A percentile compares a stretch with the other conserved stretches of the same genome.
phyloP scores from a whole-genome alignment of 2,329 filamentous ascomycete species.

The Aspergillus glaucus region DNA sequence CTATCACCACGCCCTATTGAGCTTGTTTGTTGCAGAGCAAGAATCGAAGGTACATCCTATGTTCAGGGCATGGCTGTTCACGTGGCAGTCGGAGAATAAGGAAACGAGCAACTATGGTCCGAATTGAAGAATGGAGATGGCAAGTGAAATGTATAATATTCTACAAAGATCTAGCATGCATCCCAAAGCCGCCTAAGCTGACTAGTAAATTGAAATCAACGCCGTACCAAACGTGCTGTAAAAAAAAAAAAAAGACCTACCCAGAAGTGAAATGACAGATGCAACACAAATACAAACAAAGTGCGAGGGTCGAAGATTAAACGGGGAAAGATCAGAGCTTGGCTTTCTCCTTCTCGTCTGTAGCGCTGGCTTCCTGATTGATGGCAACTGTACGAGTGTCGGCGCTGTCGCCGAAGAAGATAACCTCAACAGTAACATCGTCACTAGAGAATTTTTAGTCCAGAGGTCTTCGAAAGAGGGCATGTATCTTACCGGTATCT shows the following conservation, averaged over 20 bases:
- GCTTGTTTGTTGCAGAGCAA: no score
- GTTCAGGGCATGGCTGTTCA: neutral
- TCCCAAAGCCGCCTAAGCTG: neutral
- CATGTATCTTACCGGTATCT: slow-evolving; percentile 65
- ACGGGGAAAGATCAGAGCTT: slow-evolving; percentile 36
- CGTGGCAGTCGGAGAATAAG: neutral
- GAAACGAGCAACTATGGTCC: neutral
- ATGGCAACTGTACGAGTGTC: slow-evolving; percentile 71
- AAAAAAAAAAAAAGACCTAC: neutral
- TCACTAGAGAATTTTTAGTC: slow-evolving; percentile 55
- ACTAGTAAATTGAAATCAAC: neutral
- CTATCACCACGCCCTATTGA: no score
- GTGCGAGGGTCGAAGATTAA: neutral
- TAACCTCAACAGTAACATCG: slow-evolving; percentile 93
- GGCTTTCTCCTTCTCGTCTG: slow-evolving; percentile 41
- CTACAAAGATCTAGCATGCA: neutral
- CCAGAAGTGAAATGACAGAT: neutral
- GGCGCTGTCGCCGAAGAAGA: slow-evolving; percentile 85
- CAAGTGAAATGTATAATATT: neutral
- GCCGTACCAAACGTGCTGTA: neutral
- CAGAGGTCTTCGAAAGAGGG: neutral
- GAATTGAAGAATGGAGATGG: neutral
- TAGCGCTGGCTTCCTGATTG: slow-evolving; percentile 79
- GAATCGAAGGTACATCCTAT: neutral
- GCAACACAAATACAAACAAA: neutral